Conservation (phyloP, 148 eudicot genomes). For the Nyssa sinensis region DNA sequence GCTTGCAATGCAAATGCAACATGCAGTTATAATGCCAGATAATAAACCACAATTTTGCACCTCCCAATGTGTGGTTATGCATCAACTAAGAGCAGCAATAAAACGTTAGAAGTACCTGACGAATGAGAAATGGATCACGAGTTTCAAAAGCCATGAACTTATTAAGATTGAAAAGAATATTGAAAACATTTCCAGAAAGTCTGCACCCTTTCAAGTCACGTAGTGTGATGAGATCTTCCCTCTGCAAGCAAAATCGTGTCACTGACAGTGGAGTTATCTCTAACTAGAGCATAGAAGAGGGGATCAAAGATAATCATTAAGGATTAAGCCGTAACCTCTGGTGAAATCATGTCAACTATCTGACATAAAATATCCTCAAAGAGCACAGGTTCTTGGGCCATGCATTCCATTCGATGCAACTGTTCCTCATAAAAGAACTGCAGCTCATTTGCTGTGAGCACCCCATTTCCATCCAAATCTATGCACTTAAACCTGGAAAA, state of each 20-base stretch:
- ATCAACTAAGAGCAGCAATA: background rate
- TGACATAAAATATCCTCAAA: slow-evolving; percentile 74
- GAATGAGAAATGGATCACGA: slow-evolving; percentile 78
- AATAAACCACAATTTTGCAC: background rate
- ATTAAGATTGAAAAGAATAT: slow-evolving; percentile 67
- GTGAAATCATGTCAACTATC: slow-evolving; percentile 62
- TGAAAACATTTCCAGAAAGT: slow-evolving; percentile 71
- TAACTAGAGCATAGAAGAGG: background rate
- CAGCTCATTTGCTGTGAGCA: slow-evolving; percentile 58
- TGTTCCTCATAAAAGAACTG: slow-evolving; percentile 68
- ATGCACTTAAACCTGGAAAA: slow-evolving; percentile 60
- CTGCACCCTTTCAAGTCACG: slow-evolving; percentile 65
- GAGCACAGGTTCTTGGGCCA: slow-evolving; percentile 66
- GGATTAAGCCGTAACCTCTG: slow-evolving; percentile 35
- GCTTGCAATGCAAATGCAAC: slow-evolving; percentile 18
- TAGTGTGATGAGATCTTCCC: slow-evolving; percentile 52
- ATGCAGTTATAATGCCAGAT: slow-evolving; percentile 8
- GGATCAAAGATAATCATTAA: background rate
- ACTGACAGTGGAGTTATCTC: background rate
- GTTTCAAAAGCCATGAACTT: slow-evolving; percentile 82
- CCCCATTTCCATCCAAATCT: slow-evolving; percentile 64
- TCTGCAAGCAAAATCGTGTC: slow-evolving; percentile 37
- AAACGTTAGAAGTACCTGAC: slow-evolving; percentile 46
- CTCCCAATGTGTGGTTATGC: background rate
- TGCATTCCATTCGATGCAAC: slow-evolving; percentile 70